Evolutionary conservation across 177 flowering plant species (phyloP).

Genomic region (Tripterygium wilfordii): DNA sequence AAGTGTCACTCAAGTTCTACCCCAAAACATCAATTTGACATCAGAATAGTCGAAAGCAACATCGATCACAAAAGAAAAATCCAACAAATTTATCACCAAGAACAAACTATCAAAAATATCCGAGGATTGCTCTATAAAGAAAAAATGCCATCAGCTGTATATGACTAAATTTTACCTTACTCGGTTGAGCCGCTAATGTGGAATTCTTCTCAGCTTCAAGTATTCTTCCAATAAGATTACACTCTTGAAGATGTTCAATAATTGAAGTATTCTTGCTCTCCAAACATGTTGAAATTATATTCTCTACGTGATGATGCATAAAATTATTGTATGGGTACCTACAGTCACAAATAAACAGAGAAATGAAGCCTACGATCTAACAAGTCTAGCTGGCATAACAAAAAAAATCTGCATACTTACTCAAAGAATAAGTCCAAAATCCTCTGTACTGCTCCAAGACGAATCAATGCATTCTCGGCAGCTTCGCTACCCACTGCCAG

Average conservation of each 20-base stretch:
- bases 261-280: constrained; percentile 60
- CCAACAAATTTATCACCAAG: too few relatives aligned
- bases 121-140: too few relatives aligned
- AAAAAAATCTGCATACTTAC: constrained; percentile 37
- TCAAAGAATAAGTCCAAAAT: constrained; percentile 78
- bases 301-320: constrained; percentile 85
- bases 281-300: constrained; percentile 61
- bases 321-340: constrained; percentile 96
- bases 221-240: constrained; percentile 69
- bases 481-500: constrained; percentile 73
- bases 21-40: too few relatives aligned
- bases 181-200: constrained; percentile 34
- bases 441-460: constrained; percentile 56
- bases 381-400: too few relatives aligned
- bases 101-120: too few relatives aligned
- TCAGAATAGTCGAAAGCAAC: too few relatives aligned
- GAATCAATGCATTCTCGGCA: constrained; percentile 79
- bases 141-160: too few relatives aligned
- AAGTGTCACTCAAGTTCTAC: too few relatives aligned
- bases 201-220: constrained; percentile 66
- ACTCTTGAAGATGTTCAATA: constrained; percentile 61
- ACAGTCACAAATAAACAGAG: constrained; percentile 15
- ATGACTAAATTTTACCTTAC: constrained; percentile 41
- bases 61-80: too few relatives aligned
- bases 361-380: constrained; percentile 7